phyloP scores from a whole-genome alignment of 495 filamentous ascomycete species.

The Aspergillus leporis region DNA sequence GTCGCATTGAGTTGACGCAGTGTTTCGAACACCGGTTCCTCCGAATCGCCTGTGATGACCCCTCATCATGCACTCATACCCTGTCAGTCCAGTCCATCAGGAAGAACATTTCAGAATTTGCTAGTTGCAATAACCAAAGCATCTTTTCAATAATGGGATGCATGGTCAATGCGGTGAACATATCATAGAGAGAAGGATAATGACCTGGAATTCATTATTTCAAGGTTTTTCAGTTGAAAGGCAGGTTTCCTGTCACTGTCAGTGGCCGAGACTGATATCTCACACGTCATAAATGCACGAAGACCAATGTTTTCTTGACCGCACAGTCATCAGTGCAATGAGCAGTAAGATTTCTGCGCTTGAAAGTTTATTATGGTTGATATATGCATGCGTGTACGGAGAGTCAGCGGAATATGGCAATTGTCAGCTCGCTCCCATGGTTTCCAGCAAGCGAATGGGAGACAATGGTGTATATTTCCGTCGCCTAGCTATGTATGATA shows the following conservation, averaged over 20 bases:
- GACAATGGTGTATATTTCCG: not conserved
- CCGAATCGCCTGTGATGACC: not conserved
- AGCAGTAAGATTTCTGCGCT: conserved; percentile 1
- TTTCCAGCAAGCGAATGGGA: not conserved
- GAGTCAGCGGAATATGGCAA: conserved; percentile 1
- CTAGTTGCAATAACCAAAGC: conserved; percentile 10
- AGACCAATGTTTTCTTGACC: conserved; percentile 4
- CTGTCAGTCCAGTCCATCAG: not conserved
- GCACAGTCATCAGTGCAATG: not conserved
- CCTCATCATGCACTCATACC: not conserved
- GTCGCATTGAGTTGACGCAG: conserved; percentile 1
- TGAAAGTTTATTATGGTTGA: conserved; percentile 11
- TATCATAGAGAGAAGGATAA: not conserved
- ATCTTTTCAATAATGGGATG: conserved; percentile 6
- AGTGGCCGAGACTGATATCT: conserved; percentile 19
- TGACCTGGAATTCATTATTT: conserved; percentile 8
- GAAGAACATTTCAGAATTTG: conserved; percentile 5
- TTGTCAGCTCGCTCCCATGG: not conserved
- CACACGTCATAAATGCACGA: conserved; percentile 12
- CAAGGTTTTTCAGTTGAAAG: conserved; percentile 13
- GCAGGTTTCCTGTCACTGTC: conserved; percentile 10
- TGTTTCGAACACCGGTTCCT: not conserved
- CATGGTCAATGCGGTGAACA: conserved; percentile 18
- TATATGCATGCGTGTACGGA: conserved; percentile 16
- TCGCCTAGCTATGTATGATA: not conserved